Conservation (phyloP, 2,329 filamentous ascomycete species). For the Cyphellophora europaea region DNA sequence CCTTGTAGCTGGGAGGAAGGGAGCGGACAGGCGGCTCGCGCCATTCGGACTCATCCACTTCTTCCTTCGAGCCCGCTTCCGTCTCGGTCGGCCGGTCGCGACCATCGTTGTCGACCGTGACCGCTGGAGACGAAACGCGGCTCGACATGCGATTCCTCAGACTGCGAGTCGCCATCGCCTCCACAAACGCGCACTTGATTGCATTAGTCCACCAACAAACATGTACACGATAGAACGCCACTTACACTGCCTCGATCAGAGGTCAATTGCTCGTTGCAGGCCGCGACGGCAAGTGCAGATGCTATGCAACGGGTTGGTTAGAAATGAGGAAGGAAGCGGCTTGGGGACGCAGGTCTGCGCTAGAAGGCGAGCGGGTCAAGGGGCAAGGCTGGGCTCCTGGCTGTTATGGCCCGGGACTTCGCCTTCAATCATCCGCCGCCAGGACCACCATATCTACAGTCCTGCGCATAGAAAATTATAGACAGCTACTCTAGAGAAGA, state of each 20-base stretch:
- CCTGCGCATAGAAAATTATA: too few relatives aligned
- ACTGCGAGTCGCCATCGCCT: conserved; percentile 8
- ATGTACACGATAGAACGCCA: neutral
- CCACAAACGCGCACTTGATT: conserved; percentile 1
- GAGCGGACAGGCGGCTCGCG: conserved; percentile 47
- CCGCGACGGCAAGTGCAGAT: conserved; percentile 1
- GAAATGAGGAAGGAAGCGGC: neutral
- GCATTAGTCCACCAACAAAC: neutral
- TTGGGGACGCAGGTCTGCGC: neutral
- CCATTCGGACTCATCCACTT: conserved; percentile 32
- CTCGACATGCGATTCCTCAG: conserved; percentile 17
- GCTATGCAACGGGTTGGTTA: neutral
- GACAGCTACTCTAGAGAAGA: too few relatives aligned
- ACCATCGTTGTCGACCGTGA: neutral
- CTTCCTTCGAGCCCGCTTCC: neutral
- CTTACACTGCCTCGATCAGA: conserved; percentile 2
- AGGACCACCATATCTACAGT: too few relatives aligned
- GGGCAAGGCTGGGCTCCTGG: conserved; percentile 1
- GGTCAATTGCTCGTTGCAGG: neutral
- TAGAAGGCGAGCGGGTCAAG: neutral
- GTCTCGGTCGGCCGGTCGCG: conserved; percentile 8
- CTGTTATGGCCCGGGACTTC: too few relatives aligned
- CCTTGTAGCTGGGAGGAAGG: conserved; percentile 62
- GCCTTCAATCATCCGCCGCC: too few relatives aligned
- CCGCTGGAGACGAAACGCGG: conserved; percentile 17